A percentile compares a stretch with the other conserved stretches of the same genome.
phyloP scores from a whole-genome alignment of 2,329 filamentous ascomycete species.

The Trichophyton schoenleinii region DNA sequence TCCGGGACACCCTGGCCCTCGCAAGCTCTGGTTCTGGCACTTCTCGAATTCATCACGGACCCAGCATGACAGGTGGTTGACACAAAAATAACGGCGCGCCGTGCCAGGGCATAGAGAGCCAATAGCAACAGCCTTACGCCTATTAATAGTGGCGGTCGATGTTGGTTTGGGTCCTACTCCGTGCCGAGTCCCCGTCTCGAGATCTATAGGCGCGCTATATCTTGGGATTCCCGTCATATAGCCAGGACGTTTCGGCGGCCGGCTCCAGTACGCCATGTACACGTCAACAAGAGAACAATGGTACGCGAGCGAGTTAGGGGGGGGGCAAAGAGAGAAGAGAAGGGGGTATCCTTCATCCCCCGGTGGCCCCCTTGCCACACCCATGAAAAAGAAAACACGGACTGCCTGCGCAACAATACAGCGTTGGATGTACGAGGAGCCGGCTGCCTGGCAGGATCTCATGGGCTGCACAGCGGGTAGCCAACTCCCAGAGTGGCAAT shows the following conservation, averaged over 20 bases:
- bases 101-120: background rate
- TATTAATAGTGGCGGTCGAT: background rate
- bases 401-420: background rate
- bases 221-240: background rate
- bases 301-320: background rate
- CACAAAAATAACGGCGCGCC: background rate
- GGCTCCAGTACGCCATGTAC: background rate
- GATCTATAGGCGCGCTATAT: background rate
- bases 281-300: background rate
- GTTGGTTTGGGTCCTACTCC: background rate
- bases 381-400: slow-evolving; percentile 1
- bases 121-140: background rate
- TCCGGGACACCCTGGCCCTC: background rate
- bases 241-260: background rate
- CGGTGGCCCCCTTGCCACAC: background rate
- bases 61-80: background rate
- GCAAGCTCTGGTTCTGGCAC: background rate
- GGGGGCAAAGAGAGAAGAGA: background rate
- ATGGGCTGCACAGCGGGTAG: background rate
- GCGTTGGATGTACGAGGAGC: background rate
- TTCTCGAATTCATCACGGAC: background rate
- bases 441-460: background rate
- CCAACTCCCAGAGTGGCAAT: background rate
- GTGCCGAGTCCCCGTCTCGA: background rate
- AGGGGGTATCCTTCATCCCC: background rate